Percentiles rank a stretch among this genome's conserved stretches.
Conservation (phyloP, 2,329 filamentous ascomycete species). For the Nannizzia gypsea region DNA sequence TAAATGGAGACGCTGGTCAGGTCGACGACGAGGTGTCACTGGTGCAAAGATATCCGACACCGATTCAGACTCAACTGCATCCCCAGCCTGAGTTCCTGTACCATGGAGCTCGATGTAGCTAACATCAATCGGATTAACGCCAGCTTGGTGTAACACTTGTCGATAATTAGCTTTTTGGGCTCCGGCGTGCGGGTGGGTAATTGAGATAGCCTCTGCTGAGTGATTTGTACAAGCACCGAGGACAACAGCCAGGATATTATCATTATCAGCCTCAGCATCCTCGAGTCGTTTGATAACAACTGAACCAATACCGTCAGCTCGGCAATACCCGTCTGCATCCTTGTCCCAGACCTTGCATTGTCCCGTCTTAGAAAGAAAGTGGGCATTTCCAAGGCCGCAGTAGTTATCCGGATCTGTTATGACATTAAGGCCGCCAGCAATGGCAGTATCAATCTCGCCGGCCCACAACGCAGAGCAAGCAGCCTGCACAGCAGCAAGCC, state of each 20-base stretch:
- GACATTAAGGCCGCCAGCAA: slow-evolving; percentile 21
- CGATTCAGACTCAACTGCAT: slow-evolving; percentile 31
- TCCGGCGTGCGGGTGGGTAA: slow-evolving; percentile 69
- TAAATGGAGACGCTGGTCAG: slow-evolving; percentile 7
- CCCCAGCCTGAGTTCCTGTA: slow-evolving; percentile 4
- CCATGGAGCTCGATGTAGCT: slow-evolving; percentile 2
- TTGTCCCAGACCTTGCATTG: slow-evolving; percentile 23
- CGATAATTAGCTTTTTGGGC: slow-evolving; percentile 62
- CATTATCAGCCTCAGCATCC: slow-evolving; percentile 30
- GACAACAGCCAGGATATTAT: slow-evolving; percentile 34
- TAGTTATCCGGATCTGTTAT: slow-evolving; percentile 17
- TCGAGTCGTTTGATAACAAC: slow-evolving; percentile 32
- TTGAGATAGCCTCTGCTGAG: slow-evolving; percentile 67
- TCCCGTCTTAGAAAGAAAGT: slow-evolving; percentile 24
- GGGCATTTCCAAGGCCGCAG: slow-evolving; percentile 21
- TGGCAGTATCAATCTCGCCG: slow-evolving; percentile 12
- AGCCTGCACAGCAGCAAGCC: slow-evolving; percentile 10
- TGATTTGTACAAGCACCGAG: slow-evolving; percentile 62
- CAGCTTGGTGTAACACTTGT: slow-evolving; percentile 58
- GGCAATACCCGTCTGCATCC: slow-evolving; percentile 33
- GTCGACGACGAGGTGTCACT: slow-evolving; percentile 23
- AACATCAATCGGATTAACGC: slow-evolving; percentile 37
- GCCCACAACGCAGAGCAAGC: slow-evolving; percentile 14
- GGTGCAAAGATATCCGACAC: slow-evolving; percentile 55
- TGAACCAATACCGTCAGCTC: slow-evolving; percentile 33